phyloP scores from a whole-genome alignment of 108 stramenopile genomes.

The Cyclotella cryptica region DNA sequence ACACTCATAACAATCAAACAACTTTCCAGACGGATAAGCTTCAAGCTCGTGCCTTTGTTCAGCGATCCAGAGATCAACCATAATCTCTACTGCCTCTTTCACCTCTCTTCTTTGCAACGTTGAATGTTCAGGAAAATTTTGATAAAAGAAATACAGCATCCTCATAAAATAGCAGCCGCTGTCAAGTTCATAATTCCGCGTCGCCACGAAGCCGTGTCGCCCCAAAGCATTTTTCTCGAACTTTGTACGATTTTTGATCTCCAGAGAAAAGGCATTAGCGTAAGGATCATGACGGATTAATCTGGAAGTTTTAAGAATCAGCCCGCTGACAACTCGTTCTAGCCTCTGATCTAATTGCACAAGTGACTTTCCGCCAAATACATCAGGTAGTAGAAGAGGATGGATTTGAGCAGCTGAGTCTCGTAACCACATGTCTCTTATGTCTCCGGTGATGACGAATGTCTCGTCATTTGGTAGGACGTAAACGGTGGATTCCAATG shows the following conservation, averaged over 20 bases:
- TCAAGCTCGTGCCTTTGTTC: constrained; percentile 67
- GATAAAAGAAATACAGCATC: constrained; percentile 49
- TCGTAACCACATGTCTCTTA: constrained; percentile 78
- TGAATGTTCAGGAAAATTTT: constrained; percentile 28
- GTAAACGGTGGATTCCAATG: constrained; percentile 58
- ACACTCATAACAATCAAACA: constrained; percentile 65
- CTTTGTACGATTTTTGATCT: constrained; percentile 43
- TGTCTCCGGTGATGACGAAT: constrained; percentile 85
- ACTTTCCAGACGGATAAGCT: constrained; percentile 49
- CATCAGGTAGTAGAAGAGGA: constrained; percentile 58
- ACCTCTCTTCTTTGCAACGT: constrained; percentile 37
- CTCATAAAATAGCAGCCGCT: constrained; percentile 63
- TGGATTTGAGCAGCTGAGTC: constrained; percentile 78
- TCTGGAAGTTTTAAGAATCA: constrained; percentile 63
- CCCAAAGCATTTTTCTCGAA: constrained; percentile 52
- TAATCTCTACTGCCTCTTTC: constrained; percentile 55
- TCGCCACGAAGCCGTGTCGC: constrained; percentile 62
- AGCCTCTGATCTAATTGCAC: constrained; percentile 53
- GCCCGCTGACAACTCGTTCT: constrained; percentile 58
- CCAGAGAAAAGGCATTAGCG: constrained; percentile 65
- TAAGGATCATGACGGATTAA: constrained; percentile 75
- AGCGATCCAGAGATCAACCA: constrained; percentile 68
- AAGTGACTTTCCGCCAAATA: constrained; percentile 30
- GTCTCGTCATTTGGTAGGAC: constrained; percentile 60
- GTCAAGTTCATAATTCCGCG: constrained; percentile 76